Percentiles rank a stretch among this genome's conserved stretches.
These are phyloP conservation scores for Nakazawaea ishiwadae DNA, from an alignment of 805 yeast species.

Conservation along the genomic window DNA sequence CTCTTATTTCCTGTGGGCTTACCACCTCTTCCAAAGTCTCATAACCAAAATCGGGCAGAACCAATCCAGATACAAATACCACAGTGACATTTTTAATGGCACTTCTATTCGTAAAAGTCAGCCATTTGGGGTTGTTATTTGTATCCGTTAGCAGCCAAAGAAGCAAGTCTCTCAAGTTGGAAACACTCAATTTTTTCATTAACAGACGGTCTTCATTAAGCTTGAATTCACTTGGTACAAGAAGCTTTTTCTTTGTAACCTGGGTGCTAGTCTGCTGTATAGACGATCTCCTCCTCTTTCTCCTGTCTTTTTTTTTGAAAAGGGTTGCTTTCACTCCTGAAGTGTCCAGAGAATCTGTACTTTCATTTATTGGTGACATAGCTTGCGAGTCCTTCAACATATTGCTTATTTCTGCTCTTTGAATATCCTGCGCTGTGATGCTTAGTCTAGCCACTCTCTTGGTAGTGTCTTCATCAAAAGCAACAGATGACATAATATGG, in stretches of 20 bases:
- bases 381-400: too few relatives aligned
- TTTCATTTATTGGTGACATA: too few relatives aligned
- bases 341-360: too few relatives aligned
- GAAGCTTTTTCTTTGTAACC: constrained; percentile 28
- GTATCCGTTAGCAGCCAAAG: constrained; percentile 37
- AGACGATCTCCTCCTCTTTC: constrained; percentile 36
- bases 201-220: too few relatives aligned
- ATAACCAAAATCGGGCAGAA: constrained; percentile 38
- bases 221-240: constrained; percentile 21
- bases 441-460: constrained; percentile 26
- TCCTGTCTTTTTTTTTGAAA: too few relatives aligned
- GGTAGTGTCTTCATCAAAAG: constrained; percentile 16
- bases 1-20: background rate
- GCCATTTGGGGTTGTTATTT: constrained; percentile 42
- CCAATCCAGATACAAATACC: constrained; percentile 63
- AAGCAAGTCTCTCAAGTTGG: constrained; percentile 43
- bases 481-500: background rate
- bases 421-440: constrained; percentile 18
- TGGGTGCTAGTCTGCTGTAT: constrained; percentile 23
- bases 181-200: constrained; percentile 25
- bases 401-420: constrained; percentile 1
- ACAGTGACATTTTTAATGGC: constrained; percentile 51
- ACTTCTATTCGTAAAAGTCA: constrained; percentile 41
- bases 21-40: constrained; percentile 15
- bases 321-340: too few relatives aligned